Evolutionary conservation across 176 grass and related monocot species (phyloP).

Genomic region (Hordeum vulgare): MorexV3_pseudomolecules_assembly NC_058518.1:434877961-434878460

Average conservation of each 20-base stretch:
- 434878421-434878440: no score
- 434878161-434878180: background rate
- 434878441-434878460: no score
- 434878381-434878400: no score
- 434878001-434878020: background rate
- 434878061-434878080: background rate
- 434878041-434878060: background rate
- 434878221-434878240: background rate
- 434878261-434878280: no score
- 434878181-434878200: background rate
- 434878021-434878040: background rate
- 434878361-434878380: no score
- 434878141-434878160: background rate
- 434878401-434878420: no score
- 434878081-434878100: slow-evolving; percentile 5
- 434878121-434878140: slow-evolving; percentile 6
- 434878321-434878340: no score
- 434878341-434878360: no score
- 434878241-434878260: no score
- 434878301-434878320: no score
- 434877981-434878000: background rate
- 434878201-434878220: background rate
- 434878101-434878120: background rate
- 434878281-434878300: no score
- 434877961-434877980: background rate